Evolutionary conservation across 139 green algal species (phyloP), one percentile per base, ranked within the genome.

Genomic region (Haematococcus lacustris): DNA sequence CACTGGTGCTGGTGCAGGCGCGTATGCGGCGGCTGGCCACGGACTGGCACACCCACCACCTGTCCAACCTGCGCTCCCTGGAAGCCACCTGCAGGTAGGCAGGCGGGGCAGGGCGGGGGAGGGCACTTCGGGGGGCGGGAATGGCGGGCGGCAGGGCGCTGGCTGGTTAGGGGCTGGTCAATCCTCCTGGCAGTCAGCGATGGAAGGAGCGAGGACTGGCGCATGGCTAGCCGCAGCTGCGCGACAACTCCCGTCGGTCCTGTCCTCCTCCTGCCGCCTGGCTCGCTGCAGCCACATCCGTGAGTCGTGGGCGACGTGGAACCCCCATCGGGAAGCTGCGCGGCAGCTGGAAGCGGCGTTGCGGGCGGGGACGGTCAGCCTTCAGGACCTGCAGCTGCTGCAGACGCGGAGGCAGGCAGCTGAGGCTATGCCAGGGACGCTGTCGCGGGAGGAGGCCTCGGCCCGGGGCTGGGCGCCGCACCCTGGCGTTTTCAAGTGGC

Each of bases 401-500:
- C 35, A 59, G 38, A 57, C 21, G 47, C 64, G 3, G n/a, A 37
- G 32, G 33, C 1, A 37, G 47, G 32, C 51, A 32, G 25, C 9
- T 2, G 43, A 79, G 43, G 71, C 66, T 4, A 39, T 78, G 38
- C 64, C 77, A 13, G 79, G 83, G 28, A 78, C 51, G 0, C 62
- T 85, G 7, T 30, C 65, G 1, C 26, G 30, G 13, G 51, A 73
- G 35, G 80, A 86, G 9, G 75, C 82, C 1, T 1, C 53, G 0
- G 13, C 4, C 0, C 63, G 67, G 0, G 82, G 83, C 66, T 88
- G 81, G 85, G 84, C 79, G 62, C 80, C 78, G 7, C 85, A 90
- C 78, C 51, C 50, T 38, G 50, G 67, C 37, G 76, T 78, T 23
- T 90, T 90, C 79, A 71, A 71, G 68, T 90, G 82, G 85, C 85